Conservation (phyloP, 1,284 basidiomycete genomes). For the Ceratobasidium sp. region DNA sequence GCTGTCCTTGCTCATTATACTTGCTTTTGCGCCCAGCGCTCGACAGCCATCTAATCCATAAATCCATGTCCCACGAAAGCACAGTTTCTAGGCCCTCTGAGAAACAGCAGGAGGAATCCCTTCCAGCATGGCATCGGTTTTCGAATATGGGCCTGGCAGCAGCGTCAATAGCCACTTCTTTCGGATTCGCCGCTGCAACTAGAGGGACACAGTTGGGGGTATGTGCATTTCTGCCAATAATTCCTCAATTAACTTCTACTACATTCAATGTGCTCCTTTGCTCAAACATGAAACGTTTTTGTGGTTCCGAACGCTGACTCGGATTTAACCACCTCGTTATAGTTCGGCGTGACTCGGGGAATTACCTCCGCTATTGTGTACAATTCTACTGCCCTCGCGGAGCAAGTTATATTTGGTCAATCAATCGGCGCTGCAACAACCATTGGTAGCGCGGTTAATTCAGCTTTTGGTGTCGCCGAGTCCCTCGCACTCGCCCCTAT, state of each 20-base stretch:
- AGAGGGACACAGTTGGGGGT: constrained; percentile 70
- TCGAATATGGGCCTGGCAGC: constrained; percentile 37
- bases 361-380: constrained; percentile 64
- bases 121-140: constrained; percentile 27
- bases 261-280: too few relatives aligned
- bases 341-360: constrained; percentile 73
- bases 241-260: constrained; percentile 34
- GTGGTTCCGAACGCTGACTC: too few relatives aligned
- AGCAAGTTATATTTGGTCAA: constrained; percentile 68
- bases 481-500: constrained; percentile 73
- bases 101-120: neutral
- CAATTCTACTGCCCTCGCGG: constrained; percentile 63
- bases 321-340: constrained; percentile 5
- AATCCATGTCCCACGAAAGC: too few relatives aligned
- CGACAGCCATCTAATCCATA: too few relatives aligned
- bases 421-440: constrained; percentile 61
- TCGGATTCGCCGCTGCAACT: constrained; percentile 73
- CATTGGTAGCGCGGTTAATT: constrained; percentile 63
- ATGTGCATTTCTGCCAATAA: constrained; percentile 44
- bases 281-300: too few relatives aligned
- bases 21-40: too few relatives aligned
- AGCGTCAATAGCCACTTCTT: constrained; percentile 63
- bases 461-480: constrained; percentile 70
- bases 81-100: neutral
- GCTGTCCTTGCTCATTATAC: neutral